Evolutionary conservation across 2,329 filamentous ascomycete species (phyloP).

Genomic region (Phaeosphaeriaceae sp.): DNA sequence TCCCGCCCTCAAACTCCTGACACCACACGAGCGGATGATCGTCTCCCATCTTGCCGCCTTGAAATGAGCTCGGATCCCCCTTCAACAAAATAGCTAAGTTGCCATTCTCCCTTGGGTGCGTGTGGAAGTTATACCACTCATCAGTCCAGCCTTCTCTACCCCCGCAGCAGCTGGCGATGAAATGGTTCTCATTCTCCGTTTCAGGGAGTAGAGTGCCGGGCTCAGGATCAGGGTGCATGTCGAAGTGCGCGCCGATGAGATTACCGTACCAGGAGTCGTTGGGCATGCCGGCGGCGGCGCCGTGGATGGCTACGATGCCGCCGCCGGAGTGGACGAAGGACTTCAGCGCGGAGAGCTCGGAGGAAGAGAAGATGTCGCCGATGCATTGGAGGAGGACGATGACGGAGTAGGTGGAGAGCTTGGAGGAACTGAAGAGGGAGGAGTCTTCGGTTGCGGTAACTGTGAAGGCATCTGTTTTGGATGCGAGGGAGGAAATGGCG

Average conservation of each 20-base stretch:
- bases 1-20: slow-evolving; percentile 38
- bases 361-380: slow-evolving; percentile 17
- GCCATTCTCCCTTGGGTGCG: slow-evolving; percentile 28
- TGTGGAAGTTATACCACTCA: slow-evolving; percentile 40
- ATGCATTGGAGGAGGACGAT: slow-evolving; percentile 27
- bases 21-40: slow-evolving; percentile 40
- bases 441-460: slow-evolving; percentile 29
- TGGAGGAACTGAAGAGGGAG: slow-evolving; percentile 10
- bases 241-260: slow-evolving; percentile 34
- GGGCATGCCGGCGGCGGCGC: slow-evolving; percentile 34
- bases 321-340: slow-evolving; percentile 25
- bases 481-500: slow-evolving; percentile 17
- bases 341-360: slow-evolving; percentile 22
- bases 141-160: slow-evolving; percentile 25
- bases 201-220: slow-evolving; percentile 23
- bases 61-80: slow-evolving; percentile 27
- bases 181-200: too few species aligned
- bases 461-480: slow-evolving; percentile 10
- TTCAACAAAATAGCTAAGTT: slow-evolving; percentile 26
- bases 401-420: slow-evolving; percentile 12
- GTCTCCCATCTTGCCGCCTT: slow-evolving; percentile 29
- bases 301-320: slow-evolving; percentile 34
- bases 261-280: slow-evolving; percentile 26
- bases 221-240: slow-evolving; percentile 33
- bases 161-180: slow-evolving; percentile 9